Percentiles rank a stretch among this genome's conserved stretches.
phyloP scores from a whole-genome alignment of 352 stramenopile genomes.

The Pythium vanterpoolii region DNA sequence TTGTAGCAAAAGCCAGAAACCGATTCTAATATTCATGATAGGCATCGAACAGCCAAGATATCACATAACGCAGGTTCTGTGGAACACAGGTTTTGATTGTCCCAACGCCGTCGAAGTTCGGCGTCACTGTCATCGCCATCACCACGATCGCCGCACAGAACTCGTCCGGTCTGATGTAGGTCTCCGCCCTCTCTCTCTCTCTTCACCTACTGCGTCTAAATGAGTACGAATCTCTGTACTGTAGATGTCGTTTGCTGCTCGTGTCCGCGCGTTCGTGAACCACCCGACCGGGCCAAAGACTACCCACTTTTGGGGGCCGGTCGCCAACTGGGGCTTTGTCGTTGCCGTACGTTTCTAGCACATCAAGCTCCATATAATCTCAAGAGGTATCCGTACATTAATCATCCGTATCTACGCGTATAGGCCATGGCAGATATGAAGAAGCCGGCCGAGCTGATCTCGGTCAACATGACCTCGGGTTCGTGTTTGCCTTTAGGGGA shows the following conservation, averaged over 20 bases:
- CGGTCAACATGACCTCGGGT: slow-evolving; percentile 86
- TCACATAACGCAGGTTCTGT: slow-evolving; percentile 7
- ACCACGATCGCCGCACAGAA: background rate
- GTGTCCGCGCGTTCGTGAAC: slow-evolving; percentile 72
- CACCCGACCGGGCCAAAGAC: slow-evolving; percentile 82
- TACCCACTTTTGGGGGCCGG: slow-evolving; percentile 86
- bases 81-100: background rate
- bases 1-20: background rate
- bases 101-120: background rate
- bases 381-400: background rate
- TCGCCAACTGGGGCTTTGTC: slow-evolving; percentile 89
- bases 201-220: background rate
- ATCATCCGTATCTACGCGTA: slow-evolving; percentile 8
- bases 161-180: background rate
- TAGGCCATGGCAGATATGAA: slow-evolving; percentile 81
- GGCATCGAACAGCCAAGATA: background rate
- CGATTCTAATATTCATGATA: background rate
- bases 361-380: background rate
- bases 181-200: background rate
- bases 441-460: slow-evolving; percentile 83
- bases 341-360: slow-evolving; percentile 47
- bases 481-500: background rate
- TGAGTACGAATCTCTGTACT: no score
- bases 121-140: slow-evolving; percentile 17
- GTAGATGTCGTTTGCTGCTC: slow-evolving; percentile 34